Percentiles rank a stretch among this genome's conserved stretches.
These are phyloP conservation scores for Misopates orontium DNA, from an alignment of 257 asterid species.

Conservation along the genomic window DNA sequence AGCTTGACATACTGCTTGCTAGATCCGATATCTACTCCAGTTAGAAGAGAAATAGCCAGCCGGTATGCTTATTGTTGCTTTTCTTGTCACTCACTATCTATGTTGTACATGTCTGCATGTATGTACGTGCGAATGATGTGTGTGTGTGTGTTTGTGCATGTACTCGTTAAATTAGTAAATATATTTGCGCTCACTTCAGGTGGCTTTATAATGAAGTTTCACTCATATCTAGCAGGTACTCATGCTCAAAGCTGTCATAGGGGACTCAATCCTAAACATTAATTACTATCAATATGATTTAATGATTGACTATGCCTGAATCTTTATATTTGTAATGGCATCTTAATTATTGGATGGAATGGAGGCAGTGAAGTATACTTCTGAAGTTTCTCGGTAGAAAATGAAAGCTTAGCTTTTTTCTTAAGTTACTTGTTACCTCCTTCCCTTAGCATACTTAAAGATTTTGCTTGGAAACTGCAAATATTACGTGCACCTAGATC, in stretches of 20 bases:
- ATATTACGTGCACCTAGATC: background rate
- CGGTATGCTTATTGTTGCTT: constrained; percentile 33
- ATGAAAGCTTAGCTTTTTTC: background rate
- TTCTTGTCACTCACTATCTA: constrained; percentile 7
- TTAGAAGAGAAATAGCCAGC: constrained; percentile 43
- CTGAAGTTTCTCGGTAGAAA: no score
- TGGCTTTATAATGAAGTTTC: background rate
- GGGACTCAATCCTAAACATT: background rate
- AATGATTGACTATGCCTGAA: constrained; percentile 14
- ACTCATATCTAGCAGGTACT: constrained; percentile 1
- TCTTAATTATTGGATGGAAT: background rate
- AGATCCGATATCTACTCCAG: constrained; percentile 35
- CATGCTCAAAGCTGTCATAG: background rate
- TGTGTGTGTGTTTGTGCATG: background rate
- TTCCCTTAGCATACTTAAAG: background rate
- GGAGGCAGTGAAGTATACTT: no score
- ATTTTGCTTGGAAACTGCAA: background rate
- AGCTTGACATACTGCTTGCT: constrained; percentile 25
- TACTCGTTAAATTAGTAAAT: background rate
- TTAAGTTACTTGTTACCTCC: background rate
- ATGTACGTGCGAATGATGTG: no score
- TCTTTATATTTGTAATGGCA: constrained; percentile 7
- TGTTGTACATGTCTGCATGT: no score
- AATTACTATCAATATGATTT: background rate
- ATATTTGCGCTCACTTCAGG: background rate